Evolutionary conservation across 2,329 filamentous ascomycete genomes (phyloP), one percentile per base, ranked within the genome.

Genomic region (Aspergillus pseudoglaucus): DNA sequence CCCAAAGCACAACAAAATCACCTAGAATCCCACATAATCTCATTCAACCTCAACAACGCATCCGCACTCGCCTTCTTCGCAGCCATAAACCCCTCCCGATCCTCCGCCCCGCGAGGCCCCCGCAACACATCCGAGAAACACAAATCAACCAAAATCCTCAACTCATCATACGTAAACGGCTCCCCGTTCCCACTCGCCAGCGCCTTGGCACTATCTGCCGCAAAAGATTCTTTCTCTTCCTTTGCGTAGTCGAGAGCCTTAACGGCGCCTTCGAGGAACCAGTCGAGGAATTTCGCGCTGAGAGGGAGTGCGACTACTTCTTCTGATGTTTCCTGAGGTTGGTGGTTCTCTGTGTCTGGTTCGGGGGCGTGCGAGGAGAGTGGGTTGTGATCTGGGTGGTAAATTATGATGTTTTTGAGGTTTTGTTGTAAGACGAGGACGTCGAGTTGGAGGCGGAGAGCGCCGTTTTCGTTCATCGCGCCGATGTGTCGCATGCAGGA

Each of bases 341-440:
- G 52, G 43, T 6, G 50, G 43, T 27, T 52, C 43, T n/a, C 15
- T 22, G 10, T 39, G 7, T 17, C 5, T 47, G 48, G 14, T 46
- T 44, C 10, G 25, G 38, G 18, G 46, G 47, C 25, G 52, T 47
- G 37, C 50, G 35, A 4, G 48, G 47, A 12, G 44, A 20, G 37
- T 56, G 49, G n/a, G 44, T 44, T 14, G 47, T 51, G 14, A 64
- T 15, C 25, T 30, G 25, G 25, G 25, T 30, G 59, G 27, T 63
- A 60, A n/a, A 70, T 58, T 42, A 73, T 89, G 46, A 98, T 84
- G 56, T 95, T 95, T 73, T 95, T 95, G 47, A 98, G 81, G 60
- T 95, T 96, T 65, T 98, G 93, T 70, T 97, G 91, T 45, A 98
- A 75, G 37, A 98, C 93, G 20, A 96, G 78, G 43, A 96, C 89